These are phyloP conservation scores for Parietaria judaica DNA, from an alignment of 306 rosid species.

Conservation along the genomic window DNA sequence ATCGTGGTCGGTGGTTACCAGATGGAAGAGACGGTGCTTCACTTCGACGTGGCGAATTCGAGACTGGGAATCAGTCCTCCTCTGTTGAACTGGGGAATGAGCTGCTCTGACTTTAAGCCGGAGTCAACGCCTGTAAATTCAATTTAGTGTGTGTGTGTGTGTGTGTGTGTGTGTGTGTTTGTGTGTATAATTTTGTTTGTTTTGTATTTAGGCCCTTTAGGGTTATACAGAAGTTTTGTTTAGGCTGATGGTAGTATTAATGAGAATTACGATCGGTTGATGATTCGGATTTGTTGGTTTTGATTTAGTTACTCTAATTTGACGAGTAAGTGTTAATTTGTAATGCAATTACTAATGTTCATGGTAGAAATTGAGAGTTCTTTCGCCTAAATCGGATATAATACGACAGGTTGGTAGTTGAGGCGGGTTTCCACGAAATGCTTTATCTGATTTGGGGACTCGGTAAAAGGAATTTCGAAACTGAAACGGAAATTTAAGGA, in stretches of 20 bases:
- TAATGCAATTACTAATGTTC: too few species aligned
- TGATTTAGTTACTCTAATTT: too few species aligned
- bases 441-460: too few species aligned
- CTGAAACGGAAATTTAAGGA: too few species aligned
- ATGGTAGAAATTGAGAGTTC: too few species aligned
- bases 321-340: too few species aligned
- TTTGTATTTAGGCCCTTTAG: too few species aligned
- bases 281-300: too few species aligned
- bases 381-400: too few species aligned
- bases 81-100: conserved; percentile 21
- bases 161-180: neutral
- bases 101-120: conserved; percentile 37
- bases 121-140: conserved; percentile 16
- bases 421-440: too few species aligned
- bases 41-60: conserved; percentile 51
- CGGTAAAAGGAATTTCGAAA: too few species aligned
- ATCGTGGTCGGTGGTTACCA: conserved; percentile 70
- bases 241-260: neutral
- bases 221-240: neutral
- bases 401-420: too few species aligned
- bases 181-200: neutral
- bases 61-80: conserved; percentile 68
- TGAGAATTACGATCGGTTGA: neutral
- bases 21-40: conserved; percentile 52
- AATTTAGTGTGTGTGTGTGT: neutral